phyloP scores from a whole-genome alignment of 768 basidiomycete genomes.

The Austroboletus festivus region DNA sequence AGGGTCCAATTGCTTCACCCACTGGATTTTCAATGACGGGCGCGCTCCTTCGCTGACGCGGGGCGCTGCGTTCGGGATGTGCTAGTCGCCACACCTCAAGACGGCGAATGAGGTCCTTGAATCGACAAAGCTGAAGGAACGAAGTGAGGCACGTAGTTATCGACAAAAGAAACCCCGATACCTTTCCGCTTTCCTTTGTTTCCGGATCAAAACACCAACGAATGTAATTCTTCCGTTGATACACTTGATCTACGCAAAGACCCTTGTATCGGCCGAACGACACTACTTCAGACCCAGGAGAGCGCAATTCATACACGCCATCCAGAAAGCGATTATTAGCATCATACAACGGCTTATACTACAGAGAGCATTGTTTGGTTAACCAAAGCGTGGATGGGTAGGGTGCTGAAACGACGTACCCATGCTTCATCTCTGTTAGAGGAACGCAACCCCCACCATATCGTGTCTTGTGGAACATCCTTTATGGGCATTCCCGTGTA shows the following conservation, averaged over 20 bases:
- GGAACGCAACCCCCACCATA: constrained; percentile 15
- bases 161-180: neutral
- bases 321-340: constrained; percentile 16
- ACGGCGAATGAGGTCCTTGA: constrained; percentile 10
- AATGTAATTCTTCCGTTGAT: constrained; percentile 1
- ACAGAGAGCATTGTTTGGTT: too few species aligned
- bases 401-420: constrained; percentile 3
- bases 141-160: neutral
- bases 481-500: constrained; percentile 4
- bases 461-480: constrained; percentile 10
- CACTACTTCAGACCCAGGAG: constrained; percentile 22
- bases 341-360: constrained; percentile 17
- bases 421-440: neutral
- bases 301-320: constrained; percentile 8
- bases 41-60: constrained; percentile 1
- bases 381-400: too few species aligned
- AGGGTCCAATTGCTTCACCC: constrained; percentile 13
- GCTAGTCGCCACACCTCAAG: constrained; percentile 6
- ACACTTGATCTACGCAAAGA: constrained; percentile 12
- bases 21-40: constrained; percentile 9
- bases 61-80: constrained; percentile 9
- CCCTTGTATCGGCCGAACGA: constrained; percentile 22
- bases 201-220: constrained; percentile 10
- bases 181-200: neutral
- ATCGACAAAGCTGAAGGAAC: constrained; percentile 3